Evolutionary conservation across 2,329 filamentous ascomycete genomes (phyloP).

Genomic region (Ophiognomonia clavigignenti-juglandacearum): DNA sequence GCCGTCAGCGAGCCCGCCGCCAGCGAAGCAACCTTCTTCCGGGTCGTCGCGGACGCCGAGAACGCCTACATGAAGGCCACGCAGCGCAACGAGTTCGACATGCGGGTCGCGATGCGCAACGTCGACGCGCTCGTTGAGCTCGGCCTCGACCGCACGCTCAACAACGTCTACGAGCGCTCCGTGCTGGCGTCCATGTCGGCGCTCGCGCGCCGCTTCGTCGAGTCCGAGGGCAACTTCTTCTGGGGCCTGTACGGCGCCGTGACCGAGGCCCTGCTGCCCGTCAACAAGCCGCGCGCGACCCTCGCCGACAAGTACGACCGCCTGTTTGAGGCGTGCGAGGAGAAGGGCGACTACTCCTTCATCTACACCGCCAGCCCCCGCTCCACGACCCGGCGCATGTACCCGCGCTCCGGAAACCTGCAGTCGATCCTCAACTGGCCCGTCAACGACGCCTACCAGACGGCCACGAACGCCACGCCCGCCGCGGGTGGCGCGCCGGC

Average conservation of each 20-base stretch:
- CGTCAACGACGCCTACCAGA: not conserved
- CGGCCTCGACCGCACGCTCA: not conserved
- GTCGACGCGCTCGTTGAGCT: not conserved
- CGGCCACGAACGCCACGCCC: not conserved
- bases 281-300: not conserved
- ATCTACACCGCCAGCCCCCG: not conserved
- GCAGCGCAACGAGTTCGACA: not conserved
- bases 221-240: not conserved
- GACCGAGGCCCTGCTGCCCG: not conserved
- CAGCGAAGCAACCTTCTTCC: not conserved
- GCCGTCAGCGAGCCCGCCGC: not conserved
- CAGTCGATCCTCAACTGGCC: not conserved
- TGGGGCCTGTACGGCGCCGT: not conserved
- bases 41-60: not conserved
- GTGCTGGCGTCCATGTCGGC: not conserved
- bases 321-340: not conserved
- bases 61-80: not conserved
- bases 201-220: not conserved
- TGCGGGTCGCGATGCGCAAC: not conserved
- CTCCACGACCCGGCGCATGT: not conserved
- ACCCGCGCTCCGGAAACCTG: not conserved
- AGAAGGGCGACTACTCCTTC: not conserved
- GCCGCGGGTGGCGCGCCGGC: too few species aligned
- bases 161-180: not conserved
- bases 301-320: not conserved